Evolutionary conservation across 106 monocot species (phyloP).

Genomic region (Platanthera guangdongensis): DNA sequence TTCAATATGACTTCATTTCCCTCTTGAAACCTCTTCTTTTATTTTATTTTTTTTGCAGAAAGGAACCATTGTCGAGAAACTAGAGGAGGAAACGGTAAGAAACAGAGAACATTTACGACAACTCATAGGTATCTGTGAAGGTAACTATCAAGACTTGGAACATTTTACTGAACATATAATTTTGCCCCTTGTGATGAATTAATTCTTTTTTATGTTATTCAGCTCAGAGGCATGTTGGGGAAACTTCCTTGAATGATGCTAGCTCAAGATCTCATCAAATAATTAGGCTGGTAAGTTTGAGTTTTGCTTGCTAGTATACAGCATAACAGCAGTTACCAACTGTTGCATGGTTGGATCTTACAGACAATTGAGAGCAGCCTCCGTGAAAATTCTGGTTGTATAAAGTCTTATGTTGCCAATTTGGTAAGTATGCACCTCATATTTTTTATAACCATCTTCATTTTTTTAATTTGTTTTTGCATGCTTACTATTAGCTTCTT

Average conservation of each 20-base stretch:
- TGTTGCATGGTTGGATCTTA: neutral
- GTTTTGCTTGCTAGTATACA: neutral
- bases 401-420: constrained; percentile 89
- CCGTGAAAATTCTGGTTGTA: constrained; percentile 70
- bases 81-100: constrained; percentile 83
- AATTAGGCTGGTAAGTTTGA: constrained; percentile 65
- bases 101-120: constrained; percentile 72
- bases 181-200: neutral
- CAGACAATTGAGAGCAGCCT: constrained; percentile 84
- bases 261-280: constrained; percentile 99
- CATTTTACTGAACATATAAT: neutral
- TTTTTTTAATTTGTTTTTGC: neutral
- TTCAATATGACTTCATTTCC: neutral
- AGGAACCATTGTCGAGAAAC: constrained; percentile 89
- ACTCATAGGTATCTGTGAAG: constrained; percentile 90
- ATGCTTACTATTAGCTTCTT: constrained; percentile 11
- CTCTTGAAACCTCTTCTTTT: neutral
- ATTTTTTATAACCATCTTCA: neutral
- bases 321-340: neutral
- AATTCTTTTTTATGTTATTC: constrained; percentile 6
- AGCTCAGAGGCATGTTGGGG: constrained; percentile 95
- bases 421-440: constrained; percentile 35
- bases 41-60: constrained; percentile 33
- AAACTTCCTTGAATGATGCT: constrained; percentile 88
- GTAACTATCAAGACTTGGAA: constrained; percentile 18